Evolutionary conservation across 306 rosid species (phyloP).

Genomic region (Canavalia gladiata): DNA sequence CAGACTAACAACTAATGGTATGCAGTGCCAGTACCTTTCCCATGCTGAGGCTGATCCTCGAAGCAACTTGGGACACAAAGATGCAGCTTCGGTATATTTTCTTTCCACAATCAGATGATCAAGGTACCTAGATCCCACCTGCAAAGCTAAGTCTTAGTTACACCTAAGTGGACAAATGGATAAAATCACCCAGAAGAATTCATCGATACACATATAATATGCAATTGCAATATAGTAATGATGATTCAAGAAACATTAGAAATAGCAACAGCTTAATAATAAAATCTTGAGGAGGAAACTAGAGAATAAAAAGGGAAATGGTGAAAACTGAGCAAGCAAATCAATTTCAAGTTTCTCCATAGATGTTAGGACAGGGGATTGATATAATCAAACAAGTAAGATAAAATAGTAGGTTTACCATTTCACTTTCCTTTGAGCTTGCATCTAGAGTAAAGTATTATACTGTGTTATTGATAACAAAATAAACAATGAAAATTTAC

Average conservation of each 20-base stretch:
- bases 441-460: conserved; percentile 14
- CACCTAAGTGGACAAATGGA: conserved; percentile 9
- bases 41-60: conserved; percentile 83
- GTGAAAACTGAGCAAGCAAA: conserved; percentile 16
- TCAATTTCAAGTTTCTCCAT: conserved; percentile 14
- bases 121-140: conserved; percentile 91
- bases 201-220: not conserved
- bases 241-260: conserved; percentile 27
- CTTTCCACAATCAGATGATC: conserved; percentile 94
- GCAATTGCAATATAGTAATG: not conserved
- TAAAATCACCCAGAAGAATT: conserved; percentile 4
- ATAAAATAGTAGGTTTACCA: not conserved
- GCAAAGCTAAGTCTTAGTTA: conserved; percentile 39
- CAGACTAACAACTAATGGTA: conserved; percentile 22
- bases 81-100: conserved; percentile 85
- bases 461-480: not conserved
- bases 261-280: conserved; percentile 6
- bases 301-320: not conserved
- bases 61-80: conserved; percentile 83
- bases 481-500: not conserved
- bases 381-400: not conserved
- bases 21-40: conserved; percentile 77
- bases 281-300: conserved; percentile 17
- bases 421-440: not conserved
- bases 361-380: conserved; percentile 11